These are phyloP conservation scores for Phytopythium helicoides DNA, from an alignment of 352 stramenopile genomes.

Conservation along the genomic window DNA sequence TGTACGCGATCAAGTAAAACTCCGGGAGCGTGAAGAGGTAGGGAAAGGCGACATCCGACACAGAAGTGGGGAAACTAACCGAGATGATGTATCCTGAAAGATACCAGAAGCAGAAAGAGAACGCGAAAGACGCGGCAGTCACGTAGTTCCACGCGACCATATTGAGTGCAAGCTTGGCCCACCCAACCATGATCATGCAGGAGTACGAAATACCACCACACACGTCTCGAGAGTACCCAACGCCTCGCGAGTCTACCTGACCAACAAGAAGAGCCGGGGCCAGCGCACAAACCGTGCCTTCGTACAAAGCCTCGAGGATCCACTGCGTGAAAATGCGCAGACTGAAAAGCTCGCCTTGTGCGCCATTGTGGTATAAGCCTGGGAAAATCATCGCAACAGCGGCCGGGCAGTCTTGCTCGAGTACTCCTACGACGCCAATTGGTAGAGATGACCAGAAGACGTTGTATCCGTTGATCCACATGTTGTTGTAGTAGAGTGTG, in stretches of 20 bases:
- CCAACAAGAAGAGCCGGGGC: slow-evolving; percentile 62
- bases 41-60: slow-evolving; percentile 72
- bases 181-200: slow-evolving; percentile 77
- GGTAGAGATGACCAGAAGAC: slow-evolving; percentile 95
- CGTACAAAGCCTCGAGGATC: slow-evolving; percentile 79
- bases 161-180: slow-evolving; percentile 79
- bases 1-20: slow-evolving; percentile 78
- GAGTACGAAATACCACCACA: slow-evolving; percentile 78
- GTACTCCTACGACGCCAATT: slow-evolving; percentile 79
- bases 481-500: slow-evolving; percentile 87
- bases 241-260: slow-evolving; percentile 55
- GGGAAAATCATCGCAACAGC: slow-evolving; percentile 75
- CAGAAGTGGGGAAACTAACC: slow-evolving; percentile 43
- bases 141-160: slow-evolving; percentile 80
- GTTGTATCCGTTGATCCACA: slow-evolving; percentile 95
- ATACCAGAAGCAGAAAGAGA: slow-evolving; percentile 79
- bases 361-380: slow-evolving; percentile 75
- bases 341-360: slow-evolving; percentile 82
- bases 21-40: slow-evolving; percentile 70
- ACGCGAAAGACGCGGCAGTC: slow-evolving; percentile 47
- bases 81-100: slow-evolving; percentile 65
- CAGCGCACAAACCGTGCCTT: slow-evolving; percentile 69
- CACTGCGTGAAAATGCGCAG: slow-evolving; percentile 76
- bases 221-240: slow-evolving; percentile 62
- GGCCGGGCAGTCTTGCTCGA: slow-evolving; percentile 80